Conservation (phyloP, 345 rosid species). For the Punica granatum region DNA sequence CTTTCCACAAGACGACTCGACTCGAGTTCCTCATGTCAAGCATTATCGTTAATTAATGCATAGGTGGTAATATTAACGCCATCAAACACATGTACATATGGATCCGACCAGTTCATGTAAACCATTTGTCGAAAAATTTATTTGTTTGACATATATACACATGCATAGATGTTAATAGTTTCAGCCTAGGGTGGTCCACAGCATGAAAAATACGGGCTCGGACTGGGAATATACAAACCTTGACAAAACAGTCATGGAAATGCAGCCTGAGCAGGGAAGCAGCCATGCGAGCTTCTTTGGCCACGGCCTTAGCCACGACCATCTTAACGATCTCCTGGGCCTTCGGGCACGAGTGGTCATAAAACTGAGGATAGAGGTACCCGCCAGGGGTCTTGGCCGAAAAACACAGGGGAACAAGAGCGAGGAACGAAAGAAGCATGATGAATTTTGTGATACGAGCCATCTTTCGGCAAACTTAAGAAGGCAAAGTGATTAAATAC, state of each 20-base stretch:
- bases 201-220: too few species aligned
- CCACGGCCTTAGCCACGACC: slow-evolving; percentile 50
- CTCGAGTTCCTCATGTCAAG: too few species aligned
- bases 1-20: too few species aligned
- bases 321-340: slow-evolving; percentile 45
- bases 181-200: too few species aligned
- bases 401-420: slow-evolving; percentile 38
- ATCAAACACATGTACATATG: too few species aligned
- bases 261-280: slow-evolving; percentile 76
- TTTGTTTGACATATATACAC: too few species aligned
- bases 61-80: too few species aligned
- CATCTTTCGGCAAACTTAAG: slow-evolving; percentile 1
- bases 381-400: slow-evolving; percentile 22
- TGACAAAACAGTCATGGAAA: slow-evolving; percentile 89
- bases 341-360: slow-evolving; percentile 60
- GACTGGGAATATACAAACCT: slow-evolving; percentile 40
- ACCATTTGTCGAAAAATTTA: too few species aligned
- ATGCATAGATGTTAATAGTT: too few species aligned
- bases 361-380: slow-evolving; percentile 45
- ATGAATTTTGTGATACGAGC: background rate
- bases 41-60: too few species aligned
- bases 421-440: slow-evolving; percentile 15
- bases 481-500: background rate
- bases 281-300: slow-evolving; percentile 64
- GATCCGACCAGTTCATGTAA: too few species aligned